These are phyloP conservation scores for Capsicum baccatum DNA, from an alignment of 257 asterid species.

Conservation along the genomic window DNA sequence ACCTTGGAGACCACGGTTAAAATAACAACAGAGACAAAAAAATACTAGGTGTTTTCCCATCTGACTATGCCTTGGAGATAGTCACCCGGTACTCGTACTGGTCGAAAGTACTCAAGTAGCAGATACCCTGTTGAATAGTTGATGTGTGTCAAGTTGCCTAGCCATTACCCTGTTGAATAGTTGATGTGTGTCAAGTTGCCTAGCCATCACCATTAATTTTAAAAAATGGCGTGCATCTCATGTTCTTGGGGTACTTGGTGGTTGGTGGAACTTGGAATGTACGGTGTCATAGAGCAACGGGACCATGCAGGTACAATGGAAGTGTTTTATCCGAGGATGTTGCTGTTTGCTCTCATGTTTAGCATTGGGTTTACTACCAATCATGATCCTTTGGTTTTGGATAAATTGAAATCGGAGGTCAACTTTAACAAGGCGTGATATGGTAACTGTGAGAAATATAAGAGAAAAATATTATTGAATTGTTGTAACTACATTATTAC, in stretches of 20 bases:
- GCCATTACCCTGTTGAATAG: not conserved
- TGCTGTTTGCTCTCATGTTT: too few species aligned
- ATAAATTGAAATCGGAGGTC: not conserved
- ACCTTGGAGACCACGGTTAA: not conserved
- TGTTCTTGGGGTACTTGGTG: too few species aligned
- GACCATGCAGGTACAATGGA: too few species aligned
- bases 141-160: not conserved
- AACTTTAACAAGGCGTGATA: not conserved
- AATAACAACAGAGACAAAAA: not conserved
- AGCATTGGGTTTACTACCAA: too few species aligned
- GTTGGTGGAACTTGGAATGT: too few species aligned
- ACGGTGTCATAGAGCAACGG: too few species aligned
- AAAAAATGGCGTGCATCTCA: too few species aligned
- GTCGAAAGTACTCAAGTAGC: not conserved
- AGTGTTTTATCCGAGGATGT: too few species aligned
- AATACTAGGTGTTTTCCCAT: not conserved
- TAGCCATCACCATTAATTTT: not conserved
- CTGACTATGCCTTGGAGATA: not conserved
- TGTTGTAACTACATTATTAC: too few species aligned
- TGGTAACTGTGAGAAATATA: too few species aligned
- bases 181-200: not conserved
- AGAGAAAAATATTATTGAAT: too few species aligned
- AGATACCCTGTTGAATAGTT: not conserved
- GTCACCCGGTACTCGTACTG: not conserved
- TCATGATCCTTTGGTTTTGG: conserved; percentile 1